Percentiles rank a stretch among this genome's conserved stretches.
Conservation (phyloP, 1,139 yeast species). For the Meyerozyma guilliermondii region DNA sequence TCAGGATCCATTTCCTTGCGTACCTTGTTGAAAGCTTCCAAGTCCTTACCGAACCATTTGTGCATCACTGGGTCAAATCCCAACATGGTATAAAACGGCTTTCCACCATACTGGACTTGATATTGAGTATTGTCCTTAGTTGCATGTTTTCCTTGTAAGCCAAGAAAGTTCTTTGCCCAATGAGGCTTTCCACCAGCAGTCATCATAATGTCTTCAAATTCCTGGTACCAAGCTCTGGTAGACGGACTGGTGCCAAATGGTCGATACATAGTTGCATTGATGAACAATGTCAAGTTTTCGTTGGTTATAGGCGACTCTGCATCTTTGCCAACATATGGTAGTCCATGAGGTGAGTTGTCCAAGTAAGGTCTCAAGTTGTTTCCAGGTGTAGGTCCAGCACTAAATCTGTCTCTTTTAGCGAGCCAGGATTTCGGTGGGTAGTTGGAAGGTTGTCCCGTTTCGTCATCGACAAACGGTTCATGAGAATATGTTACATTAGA, state of each 20-base stretch:
- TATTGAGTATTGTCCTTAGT: conserved; percentile 33
- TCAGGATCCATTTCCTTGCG: conserved; percentile 72
- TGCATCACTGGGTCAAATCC: conserved; percentile 68
- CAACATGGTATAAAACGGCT: conserved; percentile 68
- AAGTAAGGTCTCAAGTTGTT: conserved; percentile 75
- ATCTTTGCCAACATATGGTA: conserved; percentile 42
- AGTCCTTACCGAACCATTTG: conserved; percentile 78
- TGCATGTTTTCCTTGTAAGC: conserved; percentile 39
- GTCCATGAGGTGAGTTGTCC: conserved; percentile 66
- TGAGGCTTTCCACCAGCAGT: conserved; percentile 92
- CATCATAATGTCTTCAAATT: conserved; percentile 73
- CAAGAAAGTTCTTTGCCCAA: conserved; percentile 98
- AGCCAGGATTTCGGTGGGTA: conserved; percentile 41
- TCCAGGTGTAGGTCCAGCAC: conserved; percentile 77
- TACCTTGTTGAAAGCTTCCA: conserved; percentile 52
- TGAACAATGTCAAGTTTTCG: conserved; percentile 75
- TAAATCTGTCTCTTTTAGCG: conserved; percentile 28
- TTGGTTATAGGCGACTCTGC: conserved; percentile 52
- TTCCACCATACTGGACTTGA: conserved; percentile 39
- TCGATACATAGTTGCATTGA: conserved; percentile 94
- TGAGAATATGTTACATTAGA: conserved; percentile 69
- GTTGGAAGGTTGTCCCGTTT: conserved; percentile 41
- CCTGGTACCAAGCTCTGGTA: conserved; percentile 74
- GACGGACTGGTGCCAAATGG: conserved; percentile 78
- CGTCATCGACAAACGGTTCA: conserved; percentile 34